Evolutionary conservation across 352 stramenopile species (phyloP).

Genomic region (Aphanomyces invadans): DNA sequence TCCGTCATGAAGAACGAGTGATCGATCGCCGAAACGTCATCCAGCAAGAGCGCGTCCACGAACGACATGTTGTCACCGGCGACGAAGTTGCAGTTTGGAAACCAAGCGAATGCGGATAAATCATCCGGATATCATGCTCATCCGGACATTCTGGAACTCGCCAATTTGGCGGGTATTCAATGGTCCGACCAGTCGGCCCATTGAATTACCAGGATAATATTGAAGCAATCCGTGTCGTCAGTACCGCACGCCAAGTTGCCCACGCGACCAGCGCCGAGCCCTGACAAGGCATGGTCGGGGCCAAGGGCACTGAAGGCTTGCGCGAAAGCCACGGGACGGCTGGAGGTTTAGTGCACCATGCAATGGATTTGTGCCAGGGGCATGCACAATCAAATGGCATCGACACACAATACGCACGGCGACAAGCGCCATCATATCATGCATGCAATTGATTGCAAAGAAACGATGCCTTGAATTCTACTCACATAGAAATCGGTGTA

Average conservation of each 20-base stretch:
- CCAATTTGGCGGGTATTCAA: neutral
- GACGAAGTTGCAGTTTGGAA: slow-evolving; percentile 1
- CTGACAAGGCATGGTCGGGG: too few species aligned
- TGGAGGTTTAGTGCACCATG: neutral
- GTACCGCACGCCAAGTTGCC: too few species aligned
- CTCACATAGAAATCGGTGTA: too few species aligned
- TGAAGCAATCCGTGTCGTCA: too few species aligned
- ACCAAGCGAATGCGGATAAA: neutral
- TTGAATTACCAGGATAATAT: neutral
- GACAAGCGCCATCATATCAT: neutral
- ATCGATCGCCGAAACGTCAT: neutral
- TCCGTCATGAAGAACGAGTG: slow-evolving; percentile 9
- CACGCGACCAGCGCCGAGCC: too few species aligned
- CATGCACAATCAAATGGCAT: neutral
- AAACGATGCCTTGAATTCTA: too few species aligned
- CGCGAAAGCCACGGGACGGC: too few species aligned
- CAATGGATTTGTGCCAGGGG: neutral
- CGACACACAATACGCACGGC: neutral
- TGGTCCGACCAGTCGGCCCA: neutral
- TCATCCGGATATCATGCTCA: neutral
- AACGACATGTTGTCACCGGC: neutral
- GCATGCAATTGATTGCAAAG: neutral
- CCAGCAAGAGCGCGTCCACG: slow-evolving; percentile 1
- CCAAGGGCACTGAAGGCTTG: too few species aligned
- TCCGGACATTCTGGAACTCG: neutral